These are phyloP conservation scores for Vigna nakashimae DNA, from an alignment of 306 rosid species.

Conservation along the genomic window DNA sequence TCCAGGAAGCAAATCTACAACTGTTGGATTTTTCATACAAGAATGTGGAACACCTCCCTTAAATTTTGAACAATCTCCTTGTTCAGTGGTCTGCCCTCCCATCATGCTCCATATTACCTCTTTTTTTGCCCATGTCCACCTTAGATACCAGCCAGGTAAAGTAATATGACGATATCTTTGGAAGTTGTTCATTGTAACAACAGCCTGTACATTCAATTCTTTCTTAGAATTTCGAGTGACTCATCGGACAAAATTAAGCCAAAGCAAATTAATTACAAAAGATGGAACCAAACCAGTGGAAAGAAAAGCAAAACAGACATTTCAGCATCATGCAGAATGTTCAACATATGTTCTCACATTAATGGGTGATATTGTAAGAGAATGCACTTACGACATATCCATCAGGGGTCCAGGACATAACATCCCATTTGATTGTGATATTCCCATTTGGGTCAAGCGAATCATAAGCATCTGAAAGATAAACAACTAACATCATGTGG, in stretches of 20 bases:
- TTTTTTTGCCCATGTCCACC: constrained; percentile 86
- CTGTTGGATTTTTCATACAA: constrained; percentile 71
- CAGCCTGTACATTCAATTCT: constrained; percentile 61
- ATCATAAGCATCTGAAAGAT: constrained; percentile 74
- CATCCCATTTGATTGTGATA: constrained; percentile 85
- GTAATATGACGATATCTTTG: constrained; percentile 74
- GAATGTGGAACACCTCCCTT: constrained; percentile 65
- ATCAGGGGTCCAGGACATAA: constrained; percentile 73
- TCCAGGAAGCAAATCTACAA: constrained; percentile 83
- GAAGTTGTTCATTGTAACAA: constrained; percentile 78
- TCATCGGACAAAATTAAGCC: constrained; percentile 15
- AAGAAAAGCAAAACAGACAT: constrained; percentile 6
- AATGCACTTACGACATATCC: constrained; percentile 77
- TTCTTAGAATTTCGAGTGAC: constrained; percentile 33
- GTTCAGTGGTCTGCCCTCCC: constrained; percentile 83
- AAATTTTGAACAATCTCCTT: constrained; percentile 86
- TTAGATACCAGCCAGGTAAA: constrained; percentile 79
- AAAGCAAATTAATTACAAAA: constrained; percentile 9
- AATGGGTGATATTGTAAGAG: background rate
- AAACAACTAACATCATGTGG: constrained; percentile 16
- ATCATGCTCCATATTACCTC: constrained; percentile 89
- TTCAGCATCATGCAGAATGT: background rate
- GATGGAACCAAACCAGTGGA: constrained; percentile 4
- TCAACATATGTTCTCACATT: background rate
- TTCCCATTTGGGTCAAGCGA: constrained; percentile 83